Conservation (phyloP, 441 rosid species). For the Euphorbia schlechtendalii region DNA sequence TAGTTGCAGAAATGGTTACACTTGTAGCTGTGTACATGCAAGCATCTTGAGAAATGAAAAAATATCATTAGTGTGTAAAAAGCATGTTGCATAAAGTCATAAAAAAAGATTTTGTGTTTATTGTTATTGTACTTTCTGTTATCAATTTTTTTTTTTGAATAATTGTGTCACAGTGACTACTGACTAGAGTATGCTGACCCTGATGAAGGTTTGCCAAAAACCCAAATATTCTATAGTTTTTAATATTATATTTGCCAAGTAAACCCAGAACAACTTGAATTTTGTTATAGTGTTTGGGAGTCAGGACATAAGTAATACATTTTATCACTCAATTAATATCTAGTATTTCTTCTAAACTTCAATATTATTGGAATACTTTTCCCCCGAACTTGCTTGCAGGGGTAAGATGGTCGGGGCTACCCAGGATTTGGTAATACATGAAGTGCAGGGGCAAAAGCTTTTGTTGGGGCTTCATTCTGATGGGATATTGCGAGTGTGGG, state of each 20-base stretch:
- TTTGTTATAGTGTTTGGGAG: background rate
- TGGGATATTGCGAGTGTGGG: slow-evolving; percentile 74
- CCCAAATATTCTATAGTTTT: background rate
- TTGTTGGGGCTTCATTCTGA: slow-evolving; percentile 67
- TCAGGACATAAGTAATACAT: background rate
- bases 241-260: background rate
- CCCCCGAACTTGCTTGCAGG: slow-evolving; percentile 40
- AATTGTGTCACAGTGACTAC: background rate
- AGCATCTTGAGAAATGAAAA: slow-evolving; percentile 8
- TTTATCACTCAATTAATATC: slow-evolving; percentile 3
- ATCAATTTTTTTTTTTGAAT: background rate
- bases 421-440: slow-evolving; percentile 55
- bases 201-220: background rate
- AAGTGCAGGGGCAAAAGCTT: slow-evolving; percentile 41
- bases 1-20: background rate
- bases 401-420: slow-evolving; percentile 56
- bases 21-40: background rate
- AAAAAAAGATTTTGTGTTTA: background rate
- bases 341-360: background rate
- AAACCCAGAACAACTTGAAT: background rate
- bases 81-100: background rate
- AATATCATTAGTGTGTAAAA: background rate
- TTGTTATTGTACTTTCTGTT: background rate
- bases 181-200: background rate
- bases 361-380: background rate